Evolutionary conservation across 331 rosid genomes (phyloP), one percentile per base, ranked within the genome.

Genomic region (Acacia concinna): DNA sequence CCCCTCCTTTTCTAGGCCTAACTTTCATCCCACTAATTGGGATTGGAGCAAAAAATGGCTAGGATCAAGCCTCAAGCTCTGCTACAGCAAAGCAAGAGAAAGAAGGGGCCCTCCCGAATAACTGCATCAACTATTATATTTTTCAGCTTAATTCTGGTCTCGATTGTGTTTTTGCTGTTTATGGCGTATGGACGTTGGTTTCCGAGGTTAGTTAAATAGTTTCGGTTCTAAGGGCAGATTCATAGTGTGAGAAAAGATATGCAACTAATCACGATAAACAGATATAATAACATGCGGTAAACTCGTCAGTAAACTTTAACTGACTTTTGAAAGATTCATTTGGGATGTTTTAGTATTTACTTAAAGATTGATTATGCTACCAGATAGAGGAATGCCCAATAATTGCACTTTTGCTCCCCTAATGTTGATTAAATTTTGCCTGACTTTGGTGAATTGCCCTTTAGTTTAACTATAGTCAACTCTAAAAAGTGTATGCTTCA

Each of bases 31-130:
- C 74, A 17, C 49, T 68, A 8, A 57, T 63, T 68, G 85, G 74
- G 68, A 76, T 70, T 35, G 46, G 51, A 81, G 56, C 78, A 43
- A 74, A 71, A 75, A 52, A 92, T 92, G 97, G 97, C 89, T 21
- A 90, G 97, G 89, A 91, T 93, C 75, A 93, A 91, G 80, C 98
- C 98, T 49, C 98, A 93, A 83, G 91, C 98, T 67, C 82, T 91
- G 80, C 79, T 93, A 64, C 89, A 88, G 68, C 98, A 91, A 73
- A 93, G 98, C 91, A 93, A 93, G 81, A 93, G 91, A 91, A 93
- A 93, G 83, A 93, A 93, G 78, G 98, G 97, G 13, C 98, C 97
- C 20, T 77, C 91, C 56, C 91, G 94, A 51, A 80, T 88, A 67
- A 88, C 91, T 68, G 82, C 70, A 38, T 34, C 91, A 0, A 85